Conservation (phyloP, 805 yeast genomes). For the Wickerhamomyces kurtzmanii region DNA sequence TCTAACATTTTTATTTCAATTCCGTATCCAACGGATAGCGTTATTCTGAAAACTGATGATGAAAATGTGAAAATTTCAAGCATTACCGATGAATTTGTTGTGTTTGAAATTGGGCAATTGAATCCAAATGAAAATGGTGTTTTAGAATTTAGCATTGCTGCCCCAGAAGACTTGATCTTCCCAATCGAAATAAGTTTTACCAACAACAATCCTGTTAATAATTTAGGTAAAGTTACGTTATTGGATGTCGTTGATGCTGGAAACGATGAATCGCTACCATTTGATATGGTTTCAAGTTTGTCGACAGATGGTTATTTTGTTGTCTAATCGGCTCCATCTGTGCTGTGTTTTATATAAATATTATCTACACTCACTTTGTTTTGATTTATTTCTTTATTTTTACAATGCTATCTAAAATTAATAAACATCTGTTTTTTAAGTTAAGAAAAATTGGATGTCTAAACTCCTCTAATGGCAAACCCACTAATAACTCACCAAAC, state of each 20-base stretch:
- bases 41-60: constrained; percentile 40
- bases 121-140: constrained; percentile 51
- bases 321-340: too few relatives aligned
- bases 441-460: too few relatives aligned
- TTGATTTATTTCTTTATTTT: too few relatives aligned
- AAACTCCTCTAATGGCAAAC: too few relatives aligned
- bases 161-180: constrained; percentile 77
- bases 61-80: constrained; percentile 45
- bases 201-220: constrained; percentile 33
- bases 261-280: constrained; percentile 54
- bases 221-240: constrained; percentile 60
- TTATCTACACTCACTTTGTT: too few relatives aligned
- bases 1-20: constrained; percentile 48
- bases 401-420: too few relatives aligned
- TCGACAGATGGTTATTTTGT: constrained; percentile 51
- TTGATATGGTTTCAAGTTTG: constrained; percentile 51
- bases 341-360: too few relatives aligned
- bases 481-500: too few relatives aligned
- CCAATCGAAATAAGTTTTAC: constrained; percentile 73
- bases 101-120: constrained; percentile 52
- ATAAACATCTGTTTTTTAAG: too few relatives aligned
- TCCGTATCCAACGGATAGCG: constrained; percentile 56
- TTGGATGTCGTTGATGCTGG: constrained; percentile 42
- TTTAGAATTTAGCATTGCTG: constrained; percentile 70
- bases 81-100: constrained; percentile 58